Evolutionary conservation across 108 stramenopile species (phyloP).

Genomic region (Nitzschia palea): DNA sequence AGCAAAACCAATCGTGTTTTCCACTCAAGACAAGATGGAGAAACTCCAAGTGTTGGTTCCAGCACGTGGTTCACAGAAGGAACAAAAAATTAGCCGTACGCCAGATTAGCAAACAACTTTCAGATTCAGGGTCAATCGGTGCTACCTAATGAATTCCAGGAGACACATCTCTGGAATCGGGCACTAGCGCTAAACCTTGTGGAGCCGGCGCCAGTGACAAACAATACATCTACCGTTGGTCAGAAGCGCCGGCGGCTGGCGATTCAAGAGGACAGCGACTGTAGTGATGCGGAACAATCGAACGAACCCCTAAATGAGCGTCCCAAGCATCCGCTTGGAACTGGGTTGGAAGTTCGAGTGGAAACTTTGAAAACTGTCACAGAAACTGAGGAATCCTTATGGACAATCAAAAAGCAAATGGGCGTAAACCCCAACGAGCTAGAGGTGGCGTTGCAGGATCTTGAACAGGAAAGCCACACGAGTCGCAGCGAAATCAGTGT

Average conservation of each 20-base stretch:
- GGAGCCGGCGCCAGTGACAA: background rate
- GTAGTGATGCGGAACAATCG: slow-evolving; percentile 12
- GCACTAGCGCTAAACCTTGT: background rate
- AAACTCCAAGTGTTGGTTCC: slow-evolving; percentile 27
- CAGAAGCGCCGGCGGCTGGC: slow-evolving; percentile 12
- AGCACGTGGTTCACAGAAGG: background rate
- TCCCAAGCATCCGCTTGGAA: background rate
- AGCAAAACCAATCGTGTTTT: slow-evolving; percentile 36
- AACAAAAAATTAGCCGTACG: slow-evolving; percentile 25
- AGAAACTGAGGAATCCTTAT: slow-evolving; percentile 36
- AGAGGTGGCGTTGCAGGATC: slow-evolving; percentile 30
- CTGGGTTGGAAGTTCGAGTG: slow-evolving; percentile 32
- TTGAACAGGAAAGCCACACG: slow-evolving; percentile 35
- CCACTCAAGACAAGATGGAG: slow-evolving; percentile 64
- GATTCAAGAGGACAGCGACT: slow-evolving; percentile 22
- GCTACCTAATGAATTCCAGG: slow-evolving; percentile 45
- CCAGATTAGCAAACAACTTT: slow-evolving; percentile 57
- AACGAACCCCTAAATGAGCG: background rate
- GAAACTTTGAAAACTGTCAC: background rate
- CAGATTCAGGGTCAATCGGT: slow-evolving; percentile 46
- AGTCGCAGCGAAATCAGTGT: background rate
- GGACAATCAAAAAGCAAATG: slow-evolving; percentile 42
- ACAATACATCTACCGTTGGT: background rate
- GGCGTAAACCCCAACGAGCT: slow-evolving; percentile 36
- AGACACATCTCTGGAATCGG: slow-evolving; percentile 43